Base-by-base conservation (phyloP, 805 yeast genomes). In the Myxozyma vanderwaltii region DNA sequence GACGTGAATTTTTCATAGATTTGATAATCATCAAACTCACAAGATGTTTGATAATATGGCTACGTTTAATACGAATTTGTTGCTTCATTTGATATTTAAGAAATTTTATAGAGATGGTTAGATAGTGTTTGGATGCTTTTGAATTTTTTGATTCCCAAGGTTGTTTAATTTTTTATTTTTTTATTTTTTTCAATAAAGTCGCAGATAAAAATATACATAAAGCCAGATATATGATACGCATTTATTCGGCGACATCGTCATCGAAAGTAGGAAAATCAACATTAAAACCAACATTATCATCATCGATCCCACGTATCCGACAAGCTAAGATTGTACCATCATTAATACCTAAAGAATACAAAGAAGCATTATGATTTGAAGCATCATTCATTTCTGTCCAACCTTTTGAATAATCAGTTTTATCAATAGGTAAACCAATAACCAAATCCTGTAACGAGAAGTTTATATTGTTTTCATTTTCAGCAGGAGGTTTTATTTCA, bases 21-120 rank as follows among this genome's bases (percentile, higher is more conserved):
- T 59, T 64, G 91, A 88, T 64, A 82, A 82, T 64, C 79, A 79
- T 51, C 73, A 77, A 41, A 74, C 73, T 15, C 75, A 89, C 67
- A 74, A 78, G 2, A 65, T 88, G 63, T 87, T 90, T 69, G 85
- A 85, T 58, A 87, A 85, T 0, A 81, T 81, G 79, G 91, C 84
- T 5, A 76, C 77, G 23, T 83, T 91, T 64, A 85, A 86, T 70
- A 85, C 95, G 3, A 81, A 86, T 59, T 78, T 83, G 54, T 75
- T 90, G 66, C 78, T 88, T 21, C 82, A 83, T 15, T 82, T 91
- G 61, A 82, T 91, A 23, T 86, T 90, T 72, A 80, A 80, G 64
- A 86, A 87, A 72, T 84, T 89, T 48, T 63, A 63, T 29, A 29
- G 63, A n/a, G 65, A 62, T 33, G 65, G 56, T 27, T 62, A 50